These are phyloP conservation scores for Xylaria nigripes DNA, from an alignment of 495 filamentous ascomycete genomes.

Conservation along the genomic window DNA sequence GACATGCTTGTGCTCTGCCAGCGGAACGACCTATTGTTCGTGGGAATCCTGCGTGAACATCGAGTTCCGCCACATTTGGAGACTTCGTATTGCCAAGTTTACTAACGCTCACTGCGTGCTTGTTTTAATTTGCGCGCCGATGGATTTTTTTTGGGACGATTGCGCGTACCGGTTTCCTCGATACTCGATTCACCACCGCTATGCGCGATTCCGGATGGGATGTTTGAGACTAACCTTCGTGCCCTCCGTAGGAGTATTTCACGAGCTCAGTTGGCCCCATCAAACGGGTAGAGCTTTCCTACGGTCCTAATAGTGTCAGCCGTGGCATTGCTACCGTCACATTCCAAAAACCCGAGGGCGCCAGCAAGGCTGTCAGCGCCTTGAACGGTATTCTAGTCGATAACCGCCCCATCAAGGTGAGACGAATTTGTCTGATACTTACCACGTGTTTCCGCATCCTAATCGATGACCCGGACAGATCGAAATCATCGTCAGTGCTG, in stretches of 20 bases:
- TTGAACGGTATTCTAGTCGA: conserved; percentile 86
- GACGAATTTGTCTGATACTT: background rate
- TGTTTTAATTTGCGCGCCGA: conserved; percentile 49
- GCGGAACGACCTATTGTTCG: conserved; percentile 1
- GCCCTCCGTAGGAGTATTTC: conserved; percentile 84
- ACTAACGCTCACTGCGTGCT: conserved; percentile 61
- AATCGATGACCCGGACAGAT: conserved; percentile 49
- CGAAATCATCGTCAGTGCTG: conserved; percentile 77
- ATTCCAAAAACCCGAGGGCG: conserved; percentile 69
- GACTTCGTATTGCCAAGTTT: conserved; percentile 10
- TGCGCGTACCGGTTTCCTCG: conserved; percentile 7
- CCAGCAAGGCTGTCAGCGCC: conserved; percentile 69
- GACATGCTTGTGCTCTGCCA: conserved; percentile 10
- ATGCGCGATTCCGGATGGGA: conserved; percentile 18
- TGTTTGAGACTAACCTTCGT: conserved; percentile 26
- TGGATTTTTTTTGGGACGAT: conserved; percentile 8
- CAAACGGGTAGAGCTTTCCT: conserved; percentile 79
- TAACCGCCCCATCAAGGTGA: conserved; percentile 81
- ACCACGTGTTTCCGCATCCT: background rate
- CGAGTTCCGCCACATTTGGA: conserved; percentile 4
- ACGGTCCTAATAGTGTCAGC: conserved; percentile 85
- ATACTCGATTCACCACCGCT: conserved; percentile 19
- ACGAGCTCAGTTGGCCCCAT: conserved; percentile 77
- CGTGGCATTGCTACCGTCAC: conserved; percentile 67
- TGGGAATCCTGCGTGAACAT: background rate